Percentiles rank a stretch among this genome's conserved stretches.
phyloP scores from a whole-genome alignment of 306 rosid species.

The Nissolia schottii region DNA sequence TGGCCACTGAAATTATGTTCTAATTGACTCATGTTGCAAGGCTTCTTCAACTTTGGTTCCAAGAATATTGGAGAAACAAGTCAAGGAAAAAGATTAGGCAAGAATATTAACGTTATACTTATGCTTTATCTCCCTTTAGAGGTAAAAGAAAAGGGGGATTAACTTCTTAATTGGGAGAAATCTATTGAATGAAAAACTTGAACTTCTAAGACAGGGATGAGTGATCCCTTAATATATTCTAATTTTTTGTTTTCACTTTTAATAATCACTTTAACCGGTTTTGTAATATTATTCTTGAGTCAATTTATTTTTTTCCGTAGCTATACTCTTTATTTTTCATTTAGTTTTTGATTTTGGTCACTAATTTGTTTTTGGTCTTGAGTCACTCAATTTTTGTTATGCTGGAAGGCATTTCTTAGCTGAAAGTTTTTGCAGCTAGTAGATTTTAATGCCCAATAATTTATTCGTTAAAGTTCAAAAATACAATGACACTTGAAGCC shows the following conservation, averaged over 20 bases:
- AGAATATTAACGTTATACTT: neutral
- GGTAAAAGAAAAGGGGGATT: neutral
- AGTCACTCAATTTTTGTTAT: no score
- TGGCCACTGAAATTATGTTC: conserved; percentile 4
- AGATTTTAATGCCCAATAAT: neutral
- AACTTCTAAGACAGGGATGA: neutral
- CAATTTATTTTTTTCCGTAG: no score
- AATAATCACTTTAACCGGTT: neutral
- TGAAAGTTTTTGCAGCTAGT: no score
- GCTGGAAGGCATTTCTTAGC: no score
- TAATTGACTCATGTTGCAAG: conserved; percentile 22
- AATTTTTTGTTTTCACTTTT: neutral
- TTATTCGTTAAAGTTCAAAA: neutral
- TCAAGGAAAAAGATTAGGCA: neutral
- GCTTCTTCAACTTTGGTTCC: conserved; percentile 13
- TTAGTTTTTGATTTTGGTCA: no score
- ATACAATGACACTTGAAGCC: no score
- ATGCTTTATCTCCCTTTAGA: neutral
- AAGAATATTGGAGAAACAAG: conserved; percentile 17
- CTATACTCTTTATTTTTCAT: no score
- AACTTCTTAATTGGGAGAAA: neutral
- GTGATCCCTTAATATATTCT: neutral
- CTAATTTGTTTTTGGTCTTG: no score
- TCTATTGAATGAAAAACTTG: neutral
- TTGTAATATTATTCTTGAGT: no score